Base-by-base conservation (phyloP, 108 stramenopile genomes). In the Epithemia pelagica region DNA sequence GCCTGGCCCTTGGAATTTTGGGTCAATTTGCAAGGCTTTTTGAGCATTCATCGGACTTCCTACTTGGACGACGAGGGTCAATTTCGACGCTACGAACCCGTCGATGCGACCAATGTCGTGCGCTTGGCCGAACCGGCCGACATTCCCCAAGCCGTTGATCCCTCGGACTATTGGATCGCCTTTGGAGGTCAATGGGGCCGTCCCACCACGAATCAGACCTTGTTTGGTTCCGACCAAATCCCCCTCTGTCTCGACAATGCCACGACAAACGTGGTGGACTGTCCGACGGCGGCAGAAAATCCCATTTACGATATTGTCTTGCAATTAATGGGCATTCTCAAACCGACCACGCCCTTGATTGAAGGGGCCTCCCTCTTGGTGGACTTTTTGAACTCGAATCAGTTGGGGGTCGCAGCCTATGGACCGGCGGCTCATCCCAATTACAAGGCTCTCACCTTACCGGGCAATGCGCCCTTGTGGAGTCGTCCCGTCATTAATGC, bases 51-150 rank as follows among this genome's bases (percentile, higher is more conserved):
- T 59, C 58, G 58, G 23, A 59, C 58, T 22, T 15, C 15, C 10
- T 59, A 24, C 58, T 10, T 15, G 24, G n/a, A 59, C 10, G 58
- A n/a, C 19, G 58, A 59, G n/a, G 58, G 58, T 22, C 19, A 10
- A 10, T 59, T 22, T 23, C 19, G 23, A 10, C n/a, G 23, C 23
- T 59, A 22, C n/a, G 10, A 22, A 22, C 58, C 58, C 10, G 58
- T n/a, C n/a, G 58, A 59, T 23, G n/a, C n/a, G n/a, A n/a, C n/a
- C n/a, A 59, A 59, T 25, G 58, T 59, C 10, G 58, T 18, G 19
- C 52, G 52, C 10, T 19, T 52, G 19, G 18, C 10, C 10, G 19
- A 52, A 19, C 52, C 52, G 19, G 52, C 10, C 10, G 52, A 52
- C 52, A 10, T 52, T 19, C 18, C 10, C 10, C 18, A 10, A 52